Evolutionary conservation across 768 basidiomycete species (phyloP), one percentile per base, ranked within the genome.

Genomic region (Leccinum boreale): DNA sequence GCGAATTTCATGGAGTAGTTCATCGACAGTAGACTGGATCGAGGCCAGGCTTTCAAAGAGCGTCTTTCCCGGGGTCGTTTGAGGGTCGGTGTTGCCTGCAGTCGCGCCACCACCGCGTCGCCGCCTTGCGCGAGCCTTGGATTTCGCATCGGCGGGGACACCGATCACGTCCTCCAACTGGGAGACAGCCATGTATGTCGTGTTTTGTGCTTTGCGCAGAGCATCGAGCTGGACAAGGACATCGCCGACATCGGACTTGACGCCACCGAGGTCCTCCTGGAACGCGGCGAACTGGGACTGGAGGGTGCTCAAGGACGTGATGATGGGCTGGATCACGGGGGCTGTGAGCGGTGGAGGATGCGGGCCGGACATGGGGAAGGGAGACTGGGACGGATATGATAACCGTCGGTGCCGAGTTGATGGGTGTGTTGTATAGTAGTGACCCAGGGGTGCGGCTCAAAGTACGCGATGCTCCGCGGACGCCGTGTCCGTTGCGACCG

Each of bases 11-110:
- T 57, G 66, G 24, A 70, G 61, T 3, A 71, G 21, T n/a, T 55
- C 44, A 4, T 63, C 60, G 19, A 71, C 50, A 11, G 67, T 57
- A 47, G 60, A 53, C 47, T 67, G 67, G 26, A 70, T 67, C 31
- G 59, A 47, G 45, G 58, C 58, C 28, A 67, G 28, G 10, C 29
- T 63, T 47, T 64, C 50, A 5, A 56, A 3, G 46, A 67, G 55
- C 17, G 63, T 58, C 39, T 46, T 52, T 11, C 50, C 44, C 1
- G 50, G 42, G 7, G 21, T 14, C 4, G 10, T 11, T 4, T 14
- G 36, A 3, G 33, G 1, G 9, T 9, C 36, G n/a, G 49, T 31
- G 3, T 17, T 14, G 3, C 42, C 48, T 3, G 36, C 2, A 4
- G 24, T 11, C 24, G 12, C 5, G 17, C 21, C 53, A 31, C 19